A percentile compares a stretch with the other conserved stretches of the same genome.
Conservation (phyloP, 192 early-diverging fungal species). For the Backusella macrospora region DNA sequence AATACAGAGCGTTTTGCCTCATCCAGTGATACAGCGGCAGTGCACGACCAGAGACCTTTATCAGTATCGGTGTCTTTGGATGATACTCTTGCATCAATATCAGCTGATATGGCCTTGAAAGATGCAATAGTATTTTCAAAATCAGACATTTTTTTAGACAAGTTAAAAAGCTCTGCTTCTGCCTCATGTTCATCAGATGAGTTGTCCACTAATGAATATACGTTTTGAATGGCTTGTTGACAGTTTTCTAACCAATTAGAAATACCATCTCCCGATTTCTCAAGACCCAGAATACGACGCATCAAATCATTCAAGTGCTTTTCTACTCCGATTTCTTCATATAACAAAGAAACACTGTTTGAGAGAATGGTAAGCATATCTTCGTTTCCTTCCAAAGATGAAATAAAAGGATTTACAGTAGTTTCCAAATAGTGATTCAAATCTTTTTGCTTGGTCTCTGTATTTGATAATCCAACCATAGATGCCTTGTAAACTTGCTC, state of each 20-base stretch:
- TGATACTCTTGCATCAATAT: background rate
- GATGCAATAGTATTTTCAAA: constrained; percentile 20
- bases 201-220: background rate
- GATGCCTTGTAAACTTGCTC: background rate
- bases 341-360: background rate
- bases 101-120: constrained; percentile 17
- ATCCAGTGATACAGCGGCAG: background rate
- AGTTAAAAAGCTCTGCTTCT: background rate
- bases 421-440: background rate
- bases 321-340: background rate
- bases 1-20: background rate
- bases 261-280: constrained; percentile 28
- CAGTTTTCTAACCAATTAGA: constrained; percentile 23
- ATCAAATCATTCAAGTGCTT: constrained; percentile 20
- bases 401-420: background rate
- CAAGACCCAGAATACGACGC: constrained; percentile 23
- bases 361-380: background rate
- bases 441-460: background rate
- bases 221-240: constrained; percentile 6
- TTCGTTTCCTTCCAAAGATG: background rate
- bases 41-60: background rate
- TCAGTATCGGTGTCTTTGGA: background rate
- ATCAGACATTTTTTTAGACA: constrained; percentile 20
- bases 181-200: constrained; percentile 23
- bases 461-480: background rate